Percentiles rank a stretch among this genome's conserved stretches.
phyloP scores from a whole-genome alignment of 371 early-diverging fungal genomes.

The Zancudomyces culisetae region DNA sequence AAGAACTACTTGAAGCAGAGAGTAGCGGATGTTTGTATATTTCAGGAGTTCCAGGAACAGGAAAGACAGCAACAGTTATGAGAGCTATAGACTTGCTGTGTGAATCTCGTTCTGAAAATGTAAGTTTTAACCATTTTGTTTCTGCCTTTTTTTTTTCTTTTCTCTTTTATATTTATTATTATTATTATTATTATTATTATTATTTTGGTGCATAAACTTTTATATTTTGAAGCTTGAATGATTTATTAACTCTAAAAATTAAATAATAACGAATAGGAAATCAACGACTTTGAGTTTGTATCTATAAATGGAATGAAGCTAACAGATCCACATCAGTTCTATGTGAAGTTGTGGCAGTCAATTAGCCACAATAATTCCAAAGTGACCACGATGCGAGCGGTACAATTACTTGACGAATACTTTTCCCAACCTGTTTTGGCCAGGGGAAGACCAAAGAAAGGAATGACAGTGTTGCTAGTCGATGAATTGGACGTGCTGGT shows the following conservation, averaged over 20 bases:
- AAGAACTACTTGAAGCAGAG: slow-evolving; percentile 36
- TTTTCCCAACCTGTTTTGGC: slow-evolving; percentile 31
- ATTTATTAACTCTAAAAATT: neutral
- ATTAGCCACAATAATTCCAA: slow-evolving; percentile 28
- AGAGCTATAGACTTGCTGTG: slow-evolving; percentile 63
- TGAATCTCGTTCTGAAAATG: slow-evolving; percentile 35
- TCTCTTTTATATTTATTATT: neutral
- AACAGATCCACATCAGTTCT: slow-evolving; percentile 77
- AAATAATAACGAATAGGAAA: slow-evolving; percentile 19
- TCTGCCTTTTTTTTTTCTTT: too few relatives aligned
- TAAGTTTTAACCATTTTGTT: too few relatives aligned
- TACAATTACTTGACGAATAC: slow-evolving; percentile 42
- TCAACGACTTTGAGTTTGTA: slow-evolving; percentile 59
- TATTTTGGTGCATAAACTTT: neutral
- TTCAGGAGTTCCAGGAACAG: slow-evolving; percentile 95
- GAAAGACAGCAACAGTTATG: slow-evolving; percentile 90
- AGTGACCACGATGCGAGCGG: slow-evolving; percentile 58
- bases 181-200: neutral
- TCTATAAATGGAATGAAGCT: slow-evolving; percentile 94
- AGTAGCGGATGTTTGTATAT: slow-evolving; percentile 53
- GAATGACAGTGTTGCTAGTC: slow-evolving; percentile 63
- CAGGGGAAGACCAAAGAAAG: too few relatives aligned
- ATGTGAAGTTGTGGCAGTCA: slow-evolving; percentile 62
- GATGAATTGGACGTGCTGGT: slow-evolving; percentile 95
- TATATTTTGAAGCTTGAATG: neutral